Conservation (phyloP, 176 grass and related monocot species). For the Rhynchospora pubera region DNA sequence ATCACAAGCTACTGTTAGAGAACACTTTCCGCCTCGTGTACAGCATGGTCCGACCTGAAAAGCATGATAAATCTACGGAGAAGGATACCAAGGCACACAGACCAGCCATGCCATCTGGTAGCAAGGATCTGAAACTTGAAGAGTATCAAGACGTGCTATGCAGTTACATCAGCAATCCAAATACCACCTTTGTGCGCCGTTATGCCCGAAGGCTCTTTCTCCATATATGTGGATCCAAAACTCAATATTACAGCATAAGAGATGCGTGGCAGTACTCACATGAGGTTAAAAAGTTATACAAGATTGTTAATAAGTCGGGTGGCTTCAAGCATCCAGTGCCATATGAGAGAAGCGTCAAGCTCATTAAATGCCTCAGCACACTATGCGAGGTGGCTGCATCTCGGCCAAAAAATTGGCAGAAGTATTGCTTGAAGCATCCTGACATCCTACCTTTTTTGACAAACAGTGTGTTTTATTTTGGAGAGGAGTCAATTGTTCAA, state of each 20-base stretch:
- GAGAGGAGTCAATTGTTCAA: slow-evolving; percentile 90
- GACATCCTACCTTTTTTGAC: slow-evolving; percentile 82
- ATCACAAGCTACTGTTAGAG: slow-evolving; percentile 83
- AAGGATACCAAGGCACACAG: slow-evolving; percentile 78
- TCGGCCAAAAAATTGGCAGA: slow-evolving; percentile 98
- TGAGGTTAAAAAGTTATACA: slow-evolving; percentile 79
- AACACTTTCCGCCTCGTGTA: slow-evolving; percentile 94
- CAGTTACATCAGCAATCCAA: slow-evolving; percentile 95
- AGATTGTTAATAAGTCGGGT: slow-evolving; percentile 83
- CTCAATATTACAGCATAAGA: slow-evolving; percentile 88
- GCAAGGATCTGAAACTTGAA: slow-evolving; percentile 91
- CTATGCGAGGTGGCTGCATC: slow-evolving; percentile 75
- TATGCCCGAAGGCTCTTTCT: slow-evolving; percentile 97
- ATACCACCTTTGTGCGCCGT: slow-evolving; percentile 86
- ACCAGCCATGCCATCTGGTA: slow-evolving; percentile 2
- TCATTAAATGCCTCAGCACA: slow-evolving; percentile 84
- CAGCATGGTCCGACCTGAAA: slow-evolving; percentile 94
- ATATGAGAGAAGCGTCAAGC: slow-evolving; percentile 94
- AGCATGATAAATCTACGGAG: slow-evolving; percentile 71
- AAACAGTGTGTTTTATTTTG: slow-evolving; percentile 82
- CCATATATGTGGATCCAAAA: slow-evolving; percentile 94
- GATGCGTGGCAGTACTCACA: slow-evolving; percentile 86
- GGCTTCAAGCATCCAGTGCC: slow-evolving; percentile 86
- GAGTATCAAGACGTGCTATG: slow-evolving; percentile 95
- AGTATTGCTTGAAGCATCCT: slow-evolving; percentile 84